Conservation (phyloP, 2,329 filamentous ascomycete genomes). For the Biscogniauxia mediterranea region DNA sequence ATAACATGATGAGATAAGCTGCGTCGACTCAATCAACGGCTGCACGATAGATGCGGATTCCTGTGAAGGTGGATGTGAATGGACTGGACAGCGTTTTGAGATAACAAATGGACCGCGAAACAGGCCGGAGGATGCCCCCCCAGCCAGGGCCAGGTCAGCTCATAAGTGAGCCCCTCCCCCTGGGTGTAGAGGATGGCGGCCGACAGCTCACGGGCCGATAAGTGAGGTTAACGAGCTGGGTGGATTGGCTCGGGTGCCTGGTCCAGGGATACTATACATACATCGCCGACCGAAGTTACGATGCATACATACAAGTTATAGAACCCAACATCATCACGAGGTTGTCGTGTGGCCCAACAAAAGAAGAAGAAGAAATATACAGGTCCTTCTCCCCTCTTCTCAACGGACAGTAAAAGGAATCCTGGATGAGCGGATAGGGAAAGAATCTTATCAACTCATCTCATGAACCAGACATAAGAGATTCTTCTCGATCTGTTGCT, state of each 20-base stretch:
- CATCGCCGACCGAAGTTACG: neutral
- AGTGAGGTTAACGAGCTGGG: slow-evolving; percentile 10
- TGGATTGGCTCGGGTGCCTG: slow-evolving; percentile 14
- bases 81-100: neutral
- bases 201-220: slow-evolving; percentile 21
- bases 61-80: neutral
- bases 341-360: neutral
- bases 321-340: neutral
- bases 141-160: neutral
- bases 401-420: too few species aligned
- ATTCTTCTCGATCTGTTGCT: too few species aligned
- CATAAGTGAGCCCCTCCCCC: neutral
- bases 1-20: too few species aligned
- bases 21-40: too few species aligned
- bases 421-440: too few species aligned
- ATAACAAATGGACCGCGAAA: neutral
- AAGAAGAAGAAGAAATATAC: too few species aligned
- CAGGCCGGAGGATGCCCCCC: neutral
- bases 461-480: too few species aligned
- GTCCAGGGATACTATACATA: neutral
- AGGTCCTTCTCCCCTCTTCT: too few species aligned
- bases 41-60: too few species aligned
- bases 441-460: too few species aligned
- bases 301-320: neutral
- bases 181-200: slow-evolving; percentile 10